phyloP scores from a whole-genome alignment of 1,139 yeast species.

The Candida neerlandica region DNA sequence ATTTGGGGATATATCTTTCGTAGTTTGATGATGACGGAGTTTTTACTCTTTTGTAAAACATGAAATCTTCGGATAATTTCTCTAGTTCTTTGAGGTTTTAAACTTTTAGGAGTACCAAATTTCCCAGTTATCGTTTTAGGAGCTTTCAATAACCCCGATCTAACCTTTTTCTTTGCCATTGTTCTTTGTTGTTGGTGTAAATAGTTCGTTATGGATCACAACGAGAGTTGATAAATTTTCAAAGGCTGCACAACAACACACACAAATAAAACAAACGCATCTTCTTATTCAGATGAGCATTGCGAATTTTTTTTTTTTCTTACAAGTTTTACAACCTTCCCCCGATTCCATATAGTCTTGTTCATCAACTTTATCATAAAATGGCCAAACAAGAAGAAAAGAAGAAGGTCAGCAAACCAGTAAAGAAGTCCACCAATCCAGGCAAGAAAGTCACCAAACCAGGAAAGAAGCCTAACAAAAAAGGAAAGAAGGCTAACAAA shows the following conservation, averaged over 20 bases:
- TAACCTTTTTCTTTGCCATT: slow-evolving; percentile 17
- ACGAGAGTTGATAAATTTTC: not conserved
- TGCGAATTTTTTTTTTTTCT: slow-evolving; percentile 6
- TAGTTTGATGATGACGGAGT: slow-evolving; percentile 35
- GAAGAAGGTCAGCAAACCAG: slow-evolving; percentile 13
- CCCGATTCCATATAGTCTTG: not conserved
- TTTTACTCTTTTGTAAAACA: slow-evolving; percentile 55
- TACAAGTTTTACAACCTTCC: not conserved
- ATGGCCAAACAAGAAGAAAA: slow-evolving; percentile 12
- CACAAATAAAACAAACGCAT: not conserved
- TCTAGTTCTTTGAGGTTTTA: slow-evolving; percentile 70
- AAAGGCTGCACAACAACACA: not conserved
- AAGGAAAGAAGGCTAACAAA: slow-evolving; percentile 13
- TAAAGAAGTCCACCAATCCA: not conserved
- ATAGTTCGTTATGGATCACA: not conserved
- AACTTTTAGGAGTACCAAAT: slow-evolving; percentile 26
- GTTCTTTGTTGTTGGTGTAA: not conserved
- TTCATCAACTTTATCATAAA: not conserved
- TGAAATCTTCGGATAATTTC: slow-evolving; percentile 71
- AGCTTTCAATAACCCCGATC: slow-evolving; percentile 26
- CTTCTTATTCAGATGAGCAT: slow-evolving; percentile 9
- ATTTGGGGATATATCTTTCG: slow-evolving; percentile 15
- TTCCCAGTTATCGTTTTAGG: slow-evolving; percentile 35
- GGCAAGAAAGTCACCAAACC: slow-evolving; percentile 12
- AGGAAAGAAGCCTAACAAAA: not conserved